Base-by-base conservation (phyloP, 371 early-diverging fungal genomes). In the Cokeromyces recurvatus region DNA sequence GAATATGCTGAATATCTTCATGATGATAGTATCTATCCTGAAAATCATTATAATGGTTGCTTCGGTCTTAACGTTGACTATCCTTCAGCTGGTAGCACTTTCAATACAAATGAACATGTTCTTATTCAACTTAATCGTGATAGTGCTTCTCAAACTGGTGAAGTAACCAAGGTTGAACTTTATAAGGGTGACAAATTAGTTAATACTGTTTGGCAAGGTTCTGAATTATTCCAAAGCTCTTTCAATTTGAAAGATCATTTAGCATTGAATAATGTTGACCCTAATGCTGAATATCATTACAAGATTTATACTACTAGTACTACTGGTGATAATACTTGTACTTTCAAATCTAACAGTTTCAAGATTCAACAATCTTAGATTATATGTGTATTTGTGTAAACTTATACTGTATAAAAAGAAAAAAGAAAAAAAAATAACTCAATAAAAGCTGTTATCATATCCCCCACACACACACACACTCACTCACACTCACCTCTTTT, bases 211-310 rank as follows among this genome's bases (percentile, higher is more conserved):
- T 74, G 68, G 70, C 15, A 39, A 15, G 74, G 68, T 7, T 49
- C 17, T 7, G 64, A 65, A 34, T 16, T 47, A 1, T 56, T 74
- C 47, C 48, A 48, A 27, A 51, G 65, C 25, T 32, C 53, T 12
- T 70, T 70, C 32, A 59, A 55, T 31, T 51, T 74, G 22, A 70
- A 65, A 57, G 70, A 70, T 37, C 74, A 74, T 41, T 39, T 74
- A 9, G 36, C 37, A 10, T 34, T 61, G 20, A 23, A 22, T 11
- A 34, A 55, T 11, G 34, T 61, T 31, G 58, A 64, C 22, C 17
- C 59, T 15, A 35, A 17, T 32, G 53, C 59, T 25, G 47, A 53
- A 32, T 68, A 62, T 29, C 57, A 53, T 34, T 68, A 68, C 53
- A 59, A 50, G 49, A 22, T 64, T 19, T 22, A 59, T 31, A 48